A percentile compares a stretch with the other conserved stretches of the same genome.
phyloP scores from a whole-genome alignment of 768 basidiomycete species.

The Amanita inopinata region DNA sequence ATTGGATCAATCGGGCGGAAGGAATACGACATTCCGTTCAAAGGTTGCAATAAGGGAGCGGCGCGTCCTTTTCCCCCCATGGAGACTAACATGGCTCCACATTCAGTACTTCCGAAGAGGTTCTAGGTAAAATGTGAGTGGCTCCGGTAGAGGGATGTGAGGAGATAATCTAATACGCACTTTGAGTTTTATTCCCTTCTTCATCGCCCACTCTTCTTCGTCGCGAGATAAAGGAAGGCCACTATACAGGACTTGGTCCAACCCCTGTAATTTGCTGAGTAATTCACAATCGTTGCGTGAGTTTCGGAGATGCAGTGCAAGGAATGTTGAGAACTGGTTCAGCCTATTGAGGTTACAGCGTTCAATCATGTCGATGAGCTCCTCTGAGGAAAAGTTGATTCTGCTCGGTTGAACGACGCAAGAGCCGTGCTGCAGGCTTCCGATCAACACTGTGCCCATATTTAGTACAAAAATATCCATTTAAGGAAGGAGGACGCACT shows the following conservation, averaged over 20 bases:
- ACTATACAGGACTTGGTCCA: constrained; percentile 58
- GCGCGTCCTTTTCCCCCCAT: constrained; percentile 40
- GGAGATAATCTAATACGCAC: constrained; percentile 28
- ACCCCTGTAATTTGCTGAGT: constrained; percentile 40
- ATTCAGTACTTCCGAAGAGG: constrained; percentile 81
- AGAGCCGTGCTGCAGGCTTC: constrained; percentile 60
- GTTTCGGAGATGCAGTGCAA: constrained; percentile 53
- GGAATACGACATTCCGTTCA: constrained; percentile 54
- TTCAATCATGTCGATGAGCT: constrained; percentile 63
- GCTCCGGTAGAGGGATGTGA: constrained; percentile 9
- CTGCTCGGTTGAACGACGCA: constrained; percentile 65
- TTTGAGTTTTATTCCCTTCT: constrained; percentile 51
- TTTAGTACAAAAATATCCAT: constrained; percentile 13
- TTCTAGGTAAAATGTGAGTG: constrained; percentile 39
- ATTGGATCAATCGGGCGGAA: constrained; percentile 48
- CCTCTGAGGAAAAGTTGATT: constrained; percentile 56
- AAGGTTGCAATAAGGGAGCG: constrained; percentile 41
- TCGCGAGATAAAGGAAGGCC: constrained; percentile 58
- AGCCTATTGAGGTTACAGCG: constrained; percentile 63
- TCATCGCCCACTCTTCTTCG: constrained; percentile 64
- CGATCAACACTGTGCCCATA: constrained; percentile 49
- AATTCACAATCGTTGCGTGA: constrained; percentile 53
- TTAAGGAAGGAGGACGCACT: constrained; percentile 31
- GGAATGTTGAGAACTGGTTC: constrained; percentile 66
- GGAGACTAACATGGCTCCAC: constrained; percentile 62